Evolutionary conservation across 176 grass and related monocot genomes (phyloP).

Genomic region (Carex myosuroides): DNA sequence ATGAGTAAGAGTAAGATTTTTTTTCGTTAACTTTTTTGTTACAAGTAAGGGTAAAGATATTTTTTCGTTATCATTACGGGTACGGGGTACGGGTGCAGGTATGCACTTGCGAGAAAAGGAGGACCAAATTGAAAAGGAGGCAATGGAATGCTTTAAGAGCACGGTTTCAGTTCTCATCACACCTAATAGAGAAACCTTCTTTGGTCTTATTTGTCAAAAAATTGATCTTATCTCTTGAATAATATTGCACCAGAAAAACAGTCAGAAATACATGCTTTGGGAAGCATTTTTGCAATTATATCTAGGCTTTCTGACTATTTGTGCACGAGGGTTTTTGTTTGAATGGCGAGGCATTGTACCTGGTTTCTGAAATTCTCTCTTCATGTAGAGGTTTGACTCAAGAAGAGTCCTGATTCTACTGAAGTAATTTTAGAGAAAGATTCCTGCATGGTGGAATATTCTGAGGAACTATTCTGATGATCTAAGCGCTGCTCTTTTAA

Average conservation of each 20-base stretch:
- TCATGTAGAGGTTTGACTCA: constrained; percentile 68
- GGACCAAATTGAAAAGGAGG: constrained; percentile 62
- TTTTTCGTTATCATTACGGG: too few relatives aligned
- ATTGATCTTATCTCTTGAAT: constrained; percentile 43
- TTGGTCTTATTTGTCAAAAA: constrained; percentile 75
- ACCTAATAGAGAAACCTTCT: constrained; percentile 54
- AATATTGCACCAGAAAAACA: constrained; percentile 29
- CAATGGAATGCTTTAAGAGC: constrained; percentile 66
- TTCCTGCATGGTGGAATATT: constrained; percentile 62
- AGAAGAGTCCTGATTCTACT: constrained; percentile 32
- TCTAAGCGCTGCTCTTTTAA: constrained; percentile 39
- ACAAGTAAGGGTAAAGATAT: too few relatives aligned
- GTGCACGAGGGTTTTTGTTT: constrained; percentile 63
- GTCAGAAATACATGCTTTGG: constrained; percentile 47
- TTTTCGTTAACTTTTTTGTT: too few relatives aligned
- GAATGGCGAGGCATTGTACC: constrained; percentile 72
- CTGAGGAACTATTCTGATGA: constrained; percentile 37
- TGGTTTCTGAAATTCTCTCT: constrained; percentile 71
- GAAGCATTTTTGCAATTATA: constrained; percentile 57
- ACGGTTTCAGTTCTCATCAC: constrained; percentile 39
- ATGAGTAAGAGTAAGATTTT: too few relatives aligned
- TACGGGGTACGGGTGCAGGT: too few relatives aligned
- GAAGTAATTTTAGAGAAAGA: constrained; percentile 38
- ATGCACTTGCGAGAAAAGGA: constrained; percentile 24
- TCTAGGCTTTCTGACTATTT: constrained; percentile 57